Evolutionary conservation across 345 rosid genomes (phyloP), one percentile per base, ranked within the genome.

Genomic region (Angophora floribunda): DNA sequence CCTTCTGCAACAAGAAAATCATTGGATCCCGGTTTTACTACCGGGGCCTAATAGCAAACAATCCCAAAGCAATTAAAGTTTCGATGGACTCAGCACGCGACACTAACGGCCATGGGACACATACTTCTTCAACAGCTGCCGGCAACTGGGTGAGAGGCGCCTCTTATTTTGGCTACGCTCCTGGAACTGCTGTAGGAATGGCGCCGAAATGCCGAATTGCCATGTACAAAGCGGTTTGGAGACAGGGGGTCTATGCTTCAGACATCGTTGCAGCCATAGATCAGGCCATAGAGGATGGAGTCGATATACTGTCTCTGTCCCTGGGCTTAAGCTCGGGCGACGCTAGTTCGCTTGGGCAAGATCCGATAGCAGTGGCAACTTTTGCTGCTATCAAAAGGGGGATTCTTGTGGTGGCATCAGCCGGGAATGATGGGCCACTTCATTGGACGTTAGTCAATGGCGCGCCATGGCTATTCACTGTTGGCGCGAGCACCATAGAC

Each of bases 241-340:
- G 51, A 36, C 79, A 87, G 3, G 94, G 91, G 51, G 87, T 86
- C 45, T 88, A 87, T 61, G 80, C 90, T 26, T 93, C 94, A 30
- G 95, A 94, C 82, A 91, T 92, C 84, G 36, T 94, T 79, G 95
- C 95, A 4, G 95, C 93, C 30, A 90, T 94, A 47, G 95, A 94
- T 87, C 93, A 92, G 52, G 95, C 95, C 45, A 89, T 93, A 51
- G 82, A 52, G n/a, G 95, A 94, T 55, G 93, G 93, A 1, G 93
- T 93, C 30, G 93, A 93, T 70, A 52, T 92, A 51, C 59, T 93
- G 87, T 93, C 94, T 7, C n/a, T 93, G 84, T 91, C 94, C 1
- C 86, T 92, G 85, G 91, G 90, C 50, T 11, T 89, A 0, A 51
- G 80, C 85, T 14, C 28, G 2, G 85, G 85, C 3, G 91, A 87